A percentile compares a stretch with the other conserved stretches of the same genome.
phyloP scores from a whole-genome alignment of 2,329 filamentous ascomycete genomes.

The Allantophomopsis cytisporea region DNA sequence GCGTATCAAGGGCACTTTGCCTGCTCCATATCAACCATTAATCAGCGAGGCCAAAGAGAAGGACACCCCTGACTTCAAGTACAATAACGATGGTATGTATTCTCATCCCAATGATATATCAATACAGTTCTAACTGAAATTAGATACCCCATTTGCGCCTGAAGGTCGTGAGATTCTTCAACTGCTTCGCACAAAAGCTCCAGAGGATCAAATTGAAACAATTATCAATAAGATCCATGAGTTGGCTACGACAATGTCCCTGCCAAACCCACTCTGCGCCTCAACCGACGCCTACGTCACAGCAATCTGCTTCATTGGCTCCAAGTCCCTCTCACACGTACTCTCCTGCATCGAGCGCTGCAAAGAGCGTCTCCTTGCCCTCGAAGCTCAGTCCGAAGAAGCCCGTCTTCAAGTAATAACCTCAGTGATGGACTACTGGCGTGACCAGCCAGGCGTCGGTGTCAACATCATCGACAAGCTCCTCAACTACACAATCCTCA shows the following conservation, averaged over 20 bases:
- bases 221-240: conserved; percentile 70
- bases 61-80: conserved; percentile 95
- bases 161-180: conserved; percentile 74
- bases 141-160: conserved; percentile 66
- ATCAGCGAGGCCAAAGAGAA: conserved; percentile 84
- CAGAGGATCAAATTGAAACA: conserved; percentile 75
- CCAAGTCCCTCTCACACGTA: conserved; percentile 91
- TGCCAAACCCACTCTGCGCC: conserved; percentile 64
- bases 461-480: conserved; percentile 92
- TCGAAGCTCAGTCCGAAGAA: conserved; percentile 59
- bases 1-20: conserved; percentile 86
- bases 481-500: conserved; percentile 91
- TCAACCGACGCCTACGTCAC: conserved; percentile 92
- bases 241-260: conserved; percentile 54
- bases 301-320: conserved; percentile 82
- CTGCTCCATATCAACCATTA: conserved; percentile 65
- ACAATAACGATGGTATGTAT: conserved; percentile 54
- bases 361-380: conserved; percentile 74
- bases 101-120: conserved; percentile 3
- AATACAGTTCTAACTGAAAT: conserved; percentile 7
- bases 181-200: conserved; percentile 70
- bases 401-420: conserved; percentile 81
- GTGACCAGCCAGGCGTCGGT: conserved; percentile 79
- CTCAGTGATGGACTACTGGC: conserved; percentile 87
- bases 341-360: conserved; percentile 91